These are phyloP conservation scores for Symbiodinium natans DNA, from an alignment of 73 alveolate genomes.

Conservation along the genomic window DNA sequence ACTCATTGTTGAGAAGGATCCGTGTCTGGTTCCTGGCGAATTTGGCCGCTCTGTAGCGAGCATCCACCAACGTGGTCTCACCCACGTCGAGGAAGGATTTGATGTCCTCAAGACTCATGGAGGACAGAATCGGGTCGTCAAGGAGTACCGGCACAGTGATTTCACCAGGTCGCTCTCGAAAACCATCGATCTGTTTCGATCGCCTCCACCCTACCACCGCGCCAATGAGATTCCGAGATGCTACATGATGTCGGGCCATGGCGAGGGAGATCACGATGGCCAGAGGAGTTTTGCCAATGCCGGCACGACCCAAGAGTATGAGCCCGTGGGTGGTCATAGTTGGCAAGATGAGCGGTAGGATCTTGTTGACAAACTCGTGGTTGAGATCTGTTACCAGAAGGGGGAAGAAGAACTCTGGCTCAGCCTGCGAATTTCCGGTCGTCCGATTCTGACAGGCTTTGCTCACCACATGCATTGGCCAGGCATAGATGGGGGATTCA, in stretches of 20 bases:
- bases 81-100: neutral
- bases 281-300: neutral
- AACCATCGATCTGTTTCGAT: neutral
- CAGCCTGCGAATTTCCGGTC: slow-evolving; percentile 19
- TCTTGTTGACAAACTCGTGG: neutral
- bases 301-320: neutral
- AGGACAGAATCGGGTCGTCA: neutral
- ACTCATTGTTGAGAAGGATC: neutral
- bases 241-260: neutral
- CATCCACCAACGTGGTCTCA: neutral
- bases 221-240: neutral
- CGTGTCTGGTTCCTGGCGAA: neutral
- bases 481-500: neutral
- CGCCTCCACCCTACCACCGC: neutral
- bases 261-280: neutral
- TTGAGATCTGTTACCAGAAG: neutral
- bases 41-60: neutral
- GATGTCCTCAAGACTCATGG: neutral
- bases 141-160: neutral
- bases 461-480: slow-evolving; percentile 20
- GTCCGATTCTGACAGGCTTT: slow-evolving; percentile 11
- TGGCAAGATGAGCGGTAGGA: slow-evolving; percentile 2
- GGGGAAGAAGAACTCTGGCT: slow-evolving; percentile 34
- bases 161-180: neutral
- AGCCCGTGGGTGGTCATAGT: neutral